These are phyloP conservation scores for Nakaseomyces uthaithaninus DNA, from an alignment of 1,139 yeast genomes.

Conservation along the genomic window DNA sequence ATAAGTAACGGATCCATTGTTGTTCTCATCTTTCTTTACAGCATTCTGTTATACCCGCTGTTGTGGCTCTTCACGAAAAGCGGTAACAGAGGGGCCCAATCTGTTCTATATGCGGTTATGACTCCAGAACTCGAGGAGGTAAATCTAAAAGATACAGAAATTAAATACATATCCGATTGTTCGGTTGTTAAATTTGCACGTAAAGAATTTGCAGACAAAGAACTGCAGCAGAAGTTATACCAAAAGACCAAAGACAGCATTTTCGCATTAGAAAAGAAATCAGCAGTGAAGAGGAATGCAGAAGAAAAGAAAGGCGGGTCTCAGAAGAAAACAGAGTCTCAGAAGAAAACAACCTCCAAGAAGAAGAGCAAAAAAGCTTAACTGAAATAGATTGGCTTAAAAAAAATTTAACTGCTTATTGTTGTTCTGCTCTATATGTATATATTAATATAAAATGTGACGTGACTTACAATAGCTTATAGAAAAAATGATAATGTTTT, in stretches of 20 bases:
- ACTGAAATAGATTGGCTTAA: background rate
- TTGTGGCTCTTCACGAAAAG: constrained; percentile 77
- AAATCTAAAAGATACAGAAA: constrained; percentile 44
- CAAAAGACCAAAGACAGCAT: constrained; percentile 54
- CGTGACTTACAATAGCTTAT: too few relatives aligned
- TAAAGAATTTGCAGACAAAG: constrained; percentile 53
- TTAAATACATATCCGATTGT: constrained; percentile 68
- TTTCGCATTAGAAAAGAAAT: constrained; percentile 52
- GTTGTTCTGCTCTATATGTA: background rate
- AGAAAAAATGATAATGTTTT: too few relatives aligned
- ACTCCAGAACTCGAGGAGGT: constrained; percentile 54
- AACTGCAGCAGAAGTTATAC: constrained; percentile 53
- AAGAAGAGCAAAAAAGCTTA: constrained; percentile 5
- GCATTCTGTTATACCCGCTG: constrained; percentile 60
- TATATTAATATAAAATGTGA: too few relatives aligned
- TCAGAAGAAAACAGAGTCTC: constrained; percentile 32
- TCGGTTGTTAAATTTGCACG: constrained; percentile 50
- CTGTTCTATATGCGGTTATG: constrained; percentile 58
- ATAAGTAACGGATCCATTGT: constrained; percentile 66
- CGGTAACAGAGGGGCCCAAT: constrained; percentile 71
- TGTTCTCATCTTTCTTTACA: constrained; percentile 57
- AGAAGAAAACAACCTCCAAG: background rate
- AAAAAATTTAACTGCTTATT: background rate
- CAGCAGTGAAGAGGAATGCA: constrained; percentile 56
- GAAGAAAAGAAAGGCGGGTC: constrained; percentile 30